Evolutionary conservation across 2,329 filamentous ascomycete genomes (phyloP).

Genomic region (Emmonsiellopsis sp.): DNA sequence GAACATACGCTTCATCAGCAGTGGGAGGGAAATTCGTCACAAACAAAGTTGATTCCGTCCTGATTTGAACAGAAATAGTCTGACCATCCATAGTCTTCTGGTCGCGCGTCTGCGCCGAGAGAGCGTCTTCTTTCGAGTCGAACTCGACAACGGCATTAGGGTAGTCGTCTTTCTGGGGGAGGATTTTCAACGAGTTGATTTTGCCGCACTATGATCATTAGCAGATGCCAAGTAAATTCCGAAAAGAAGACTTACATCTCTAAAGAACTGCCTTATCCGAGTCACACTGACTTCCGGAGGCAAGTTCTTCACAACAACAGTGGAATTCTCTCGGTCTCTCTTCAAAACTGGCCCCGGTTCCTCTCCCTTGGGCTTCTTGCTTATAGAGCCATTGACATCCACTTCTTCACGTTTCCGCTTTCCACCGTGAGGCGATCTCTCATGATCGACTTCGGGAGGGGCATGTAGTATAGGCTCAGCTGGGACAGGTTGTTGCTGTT

Average conservation of each 20-base stretch:
- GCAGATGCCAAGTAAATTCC: neutral
- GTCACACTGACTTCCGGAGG: conserved; percentile 60
- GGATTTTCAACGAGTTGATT: conserved; percentile 65
- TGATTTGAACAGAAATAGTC: conserved; percentile 64
- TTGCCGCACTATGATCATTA: conserved; percentile 51
- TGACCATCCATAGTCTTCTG: conserved; percentile 67
- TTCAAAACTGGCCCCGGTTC: conserved; percentile 41
- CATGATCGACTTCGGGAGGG: conserved; percentile 17
- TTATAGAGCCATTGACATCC: conserved; percentile 42
- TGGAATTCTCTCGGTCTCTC: conserved; percentile 84
- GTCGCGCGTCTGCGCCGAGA: conserved; percentile 70
- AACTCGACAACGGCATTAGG: conserved; percentile 78
- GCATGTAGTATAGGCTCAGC: conserved; percentile 16
- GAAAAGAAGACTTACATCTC: conserved; percentile 43
- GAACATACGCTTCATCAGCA: conserved; percentile 41
- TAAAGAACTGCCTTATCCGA: conserved; percentile 80
- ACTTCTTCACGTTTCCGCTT: conserved; percentile 65
- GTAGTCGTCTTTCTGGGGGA: conserved; percentile 49
- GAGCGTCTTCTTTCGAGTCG: conserved; percentile 65
- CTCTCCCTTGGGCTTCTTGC: conserved; percentile 57
- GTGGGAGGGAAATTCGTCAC: conserved; percentile 74
- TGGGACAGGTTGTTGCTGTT: conserved; percentile 2
- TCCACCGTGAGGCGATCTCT: conserved; percentile 21
- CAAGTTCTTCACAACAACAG: conserved; percentile 69
- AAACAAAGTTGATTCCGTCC: conserved; percentile 71